phyloP scores from a whole-genome alignment of 2,329 filamentous ascomycete genomes.

The Alternaria arborescens region DNA sequence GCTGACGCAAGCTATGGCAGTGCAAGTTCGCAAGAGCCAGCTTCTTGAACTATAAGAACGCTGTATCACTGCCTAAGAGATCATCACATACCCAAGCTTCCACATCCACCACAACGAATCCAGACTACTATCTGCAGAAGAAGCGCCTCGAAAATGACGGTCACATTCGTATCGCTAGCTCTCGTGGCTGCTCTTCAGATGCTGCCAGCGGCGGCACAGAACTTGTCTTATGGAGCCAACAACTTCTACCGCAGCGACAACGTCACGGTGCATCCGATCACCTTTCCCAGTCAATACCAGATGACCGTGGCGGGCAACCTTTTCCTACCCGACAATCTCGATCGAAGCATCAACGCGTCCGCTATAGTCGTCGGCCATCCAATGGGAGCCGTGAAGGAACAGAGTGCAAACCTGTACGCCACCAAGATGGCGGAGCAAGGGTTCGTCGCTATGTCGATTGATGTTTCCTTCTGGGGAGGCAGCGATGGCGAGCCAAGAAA shows the following conservation, averaged over 20 bases:
- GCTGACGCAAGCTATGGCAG: constrained; percentile 2
- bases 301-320: constrained; percentile 17
- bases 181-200: not conserved
- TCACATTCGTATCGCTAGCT: not conserved
- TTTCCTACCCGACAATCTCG: constrained; percentile 11
- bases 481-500: constrained; percentile 40
- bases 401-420: constrained; percentile 45
- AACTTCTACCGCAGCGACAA: constrained; percentile 25
- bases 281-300: constrained; percentile 17
- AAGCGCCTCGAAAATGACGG: not conserved
- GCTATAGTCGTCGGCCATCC: constrained; percentile 43
- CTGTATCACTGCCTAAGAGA: not conserved
- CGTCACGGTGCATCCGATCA: constrained; percentile 19
- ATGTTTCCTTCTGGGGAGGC: constrained; percentile 36
- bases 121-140: not conserved
- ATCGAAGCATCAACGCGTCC: constrained; percentile 8
- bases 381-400: constrained; percentile 44
- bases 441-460: constrained; percentile 37
- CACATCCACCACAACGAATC: not conserved
- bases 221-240: constrained; percentile 23
- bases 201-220: constrained; percentile 17
- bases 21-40: not conserved
- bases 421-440: constrained; percentile 39
- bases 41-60: not conserved
- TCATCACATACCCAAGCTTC: not conserved